Percentiles rank a stretch among this genome's conserved stretches.
Conservation (phyloP, 2,329 filamentous ascomycete genomes). For the Cadophora gregata region DNA sequence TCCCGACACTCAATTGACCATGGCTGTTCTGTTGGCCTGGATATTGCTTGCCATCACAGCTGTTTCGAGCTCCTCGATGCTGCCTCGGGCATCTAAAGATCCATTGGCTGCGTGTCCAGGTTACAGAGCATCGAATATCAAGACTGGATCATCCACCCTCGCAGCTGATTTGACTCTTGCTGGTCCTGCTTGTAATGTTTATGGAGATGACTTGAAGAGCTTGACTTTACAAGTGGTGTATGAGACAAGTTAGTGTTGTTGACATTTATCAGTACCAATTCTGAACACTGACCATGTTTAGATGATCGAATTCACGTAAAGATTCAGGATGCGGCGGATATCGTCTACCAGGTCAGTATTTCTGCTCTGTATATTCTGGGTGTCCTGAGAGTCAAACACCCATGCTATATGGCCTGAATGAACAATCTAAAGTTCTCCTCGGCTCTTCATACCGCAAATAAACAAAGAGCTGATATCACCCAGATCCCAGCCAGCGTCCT, state of each 20-base stretch:
- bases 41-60: slow-evolving; percentile 24
- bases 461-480: background rate
- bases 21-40: slow-evolving; percentile 31
- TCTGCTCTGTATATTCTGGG: background rate
- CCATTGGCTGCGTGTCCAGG: slow-evolving; percentile 52
- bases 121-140: slow-evolving; percentile 58
- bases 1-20: slow-evolving; percentile 20
- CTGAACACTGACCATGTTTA: slow-evolving; percentile 38
- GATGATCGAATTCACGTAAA: slow-evolving; percentile 67
- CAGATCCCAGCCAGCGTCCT: slow-evolving; percentile 64
- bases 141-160: slow-evolving; percentile 50
- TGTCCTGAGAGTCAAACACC: background rate
- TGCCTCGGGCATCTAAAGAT: slow-evolving; percentile 26
- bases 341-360: slow-evolving; percentile 55
- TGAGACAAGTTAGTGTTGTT: slow-evolving; percentile 56
- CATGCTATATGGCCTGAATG: background rate
- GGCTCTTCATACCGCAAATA: background rate
- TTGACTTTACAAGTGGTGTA: slow-evolving; percentile 66
- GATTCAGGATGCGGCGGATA: slow-evolving; percentile 63
- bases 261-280: background rate
- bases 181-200: slow-evolving; percentile 64
- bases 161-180: slow-evolving; percentile 64
- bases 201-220: slow-evolving; percentile 61
- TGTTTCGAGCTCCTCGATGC: slow-evolving; percentile 25
- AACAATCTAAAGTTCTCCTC: background rate